Conservation (phyloP, 2,329 filamentous ascomycete species). For the Diaporthe longicolla region DNA sequence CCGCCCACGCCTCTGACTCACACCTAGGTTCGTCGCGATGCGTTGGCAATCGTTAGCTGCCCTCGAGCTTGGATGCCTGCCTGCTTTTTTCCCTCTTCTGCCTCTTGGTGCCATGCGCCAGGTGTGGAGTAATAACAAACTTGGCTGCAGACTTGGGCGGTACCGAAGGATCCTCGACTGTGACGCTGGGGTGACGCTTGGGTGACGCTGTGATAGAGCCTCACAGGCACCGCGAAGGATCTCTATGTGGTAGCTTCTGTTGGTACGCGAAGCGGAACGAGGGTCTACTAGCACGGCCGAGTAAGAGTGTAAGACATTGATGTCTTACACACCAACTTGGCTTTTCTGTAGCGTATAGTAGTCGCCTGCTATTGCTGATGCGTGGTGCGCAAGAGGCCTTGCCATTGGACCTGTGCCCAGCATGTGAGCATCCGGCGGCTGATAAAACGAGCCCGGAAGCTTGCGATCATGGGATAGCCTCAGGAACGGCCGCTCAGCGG, state of each 20-base stretch:
- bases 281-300: slow-evolving; percentile 28
- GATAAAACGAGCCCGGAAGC: slow-evolving; percentile 33
- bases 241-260: not conserved
- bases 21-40: slow-evolving; percentile 33
- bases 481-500: slow-evolving; percentile 4
- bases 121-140: slow-evolving; percentile 9
- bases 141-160: slow-evolving; percentile 27
- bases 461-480: slow-evolving; percentile 7
- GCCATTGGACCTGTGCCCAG: not conserved
- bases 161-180: slow-evolving; percentile 12
- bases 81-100: not conserved
- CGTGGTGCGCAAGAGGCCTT: not conserved
- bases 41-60: slow-evolving; percentile 32
- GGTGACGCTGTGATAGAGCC: slow-evolving; percentile 29
- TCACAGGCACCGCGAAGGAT: slow-evolving; percentile 13
- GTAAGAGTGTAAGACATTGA: slow-evolving; percentile 36
- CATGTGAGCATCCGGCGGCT: slow-evolving; percentile 22
- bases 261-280: not conserved
- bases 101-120: not conserved
- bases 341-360: slow-evolving; percentile 20
- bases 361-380: slow-evolving; percentile 31
- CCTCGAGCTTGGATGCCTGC: slow-evolving; percentile 27
- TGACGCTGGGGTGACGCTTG: slow-evolving; percentile 12
- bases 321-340: slow-evolving; percentile 37
- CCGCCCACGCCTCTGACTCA: slow-evolving; percentile 26